Evolutionary conservation across 208 protist species (phyloP).

Genomic region (Porcisia hertigi): DNA sequence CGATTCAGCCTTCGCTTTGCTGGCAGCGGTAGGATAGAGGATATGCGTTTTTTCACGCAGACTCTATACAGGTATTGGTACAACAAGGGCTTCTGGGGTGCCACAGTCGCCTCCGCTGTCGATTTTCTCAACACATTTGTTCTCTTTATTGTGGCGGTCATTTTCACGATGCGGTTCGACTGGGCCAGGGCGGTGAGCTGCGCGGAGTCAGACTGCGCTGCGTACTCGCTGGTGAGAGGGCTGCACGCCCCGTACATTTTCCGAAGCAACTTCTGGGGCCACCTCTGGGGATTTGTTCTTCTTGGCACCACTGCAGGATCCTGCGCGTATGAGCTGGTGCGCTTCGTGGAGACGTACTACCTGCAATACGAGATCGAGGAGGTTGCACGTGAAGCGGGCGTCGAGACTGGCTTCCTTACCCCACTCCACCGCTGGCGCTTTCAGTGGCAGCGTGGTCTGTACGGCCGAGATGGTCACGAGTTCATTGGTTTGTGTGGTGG

Average conservation of each 20-base stretch:
- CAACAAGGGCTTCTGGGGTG: conserved; percentile 73
- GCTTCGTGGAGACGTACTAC: conserved; percentile 48
- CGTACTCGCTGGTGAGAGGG: conserved; percentile 34
- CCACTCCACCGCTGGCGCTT: conserved; percentile 57
- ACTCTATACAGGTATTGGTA: conserved; percentile 76
- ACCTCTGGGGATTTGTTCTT: conserved; percentile 41
- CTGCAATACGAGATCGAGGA: conserved; percentile 54
- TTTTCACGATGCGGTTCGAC: conserved; percentile 67
- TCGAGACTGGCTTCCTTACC: conserved; percentile 66
- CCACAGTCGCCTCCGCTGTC: conserved; percentile 48
- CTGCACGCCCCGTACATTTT: conserved; percentile 52
- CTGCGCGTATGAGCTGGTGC: conserved; percentile 58
- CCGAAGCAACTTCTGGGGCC: conserved; percentile 23
- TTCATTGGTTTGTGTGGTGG: conserved; percentile 27
- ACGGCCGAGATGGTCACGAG: conserved; percentile 42
- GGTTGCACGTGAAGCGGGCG: conserved; percentile 44
- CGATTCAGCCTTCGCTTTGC: conserved; percentile 50
- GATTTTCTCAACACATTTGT: conserved; percentile 71
- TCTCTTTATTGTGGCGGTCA: conserved; percentile 46
- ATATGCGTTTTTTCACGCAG: conserved; percentile 72
- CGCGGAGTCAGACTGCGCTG: conserved; percentile 56
- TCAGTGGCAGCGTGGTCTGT: conserved; percentile 36
- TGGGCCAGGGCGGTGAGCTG: conserved; percentile 63
- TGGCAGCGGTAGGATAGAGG: conserved; percentile 54
- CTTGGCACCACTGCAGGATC: conserved; percentile 42